These are phyloP conservation scores for Fusarium papillatum DNA, from an alignment of 2,329 filamentous ascomycete genomes.

Conservation along the genomic window DNA sequence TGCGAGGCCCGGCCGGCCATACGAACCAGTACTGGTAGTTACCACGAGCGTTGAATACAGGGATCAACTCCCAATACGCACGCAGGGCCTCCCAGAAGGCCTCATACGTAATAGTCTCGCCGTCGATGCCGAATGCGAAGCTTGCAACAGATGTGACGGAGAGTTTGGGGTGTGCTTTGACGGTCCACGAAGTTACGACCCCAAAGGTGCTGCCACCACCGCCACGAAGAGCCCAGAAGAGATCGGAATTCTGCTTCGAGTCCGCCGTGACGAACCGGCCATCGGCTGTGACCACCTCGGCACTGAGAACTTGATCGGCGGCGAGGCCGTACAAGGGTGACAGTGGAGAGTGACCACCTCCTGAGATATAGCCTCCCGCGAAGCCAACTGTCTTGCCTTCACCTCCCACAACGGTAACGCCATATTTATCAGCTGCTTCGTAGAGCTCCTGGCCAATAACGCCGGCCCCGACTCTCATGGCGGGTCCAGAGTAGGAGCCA, in stretches of 20 bases:
- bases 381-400: background rate
- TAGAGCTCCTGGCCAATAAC: background rate
- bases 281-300: background rate
- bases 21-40: background rate
- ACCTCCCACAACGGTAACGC: background rate
- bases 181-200: background rate
- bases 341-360: background rate
- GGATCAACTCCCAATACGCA: background rate
- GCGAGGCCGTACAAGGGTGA: background rate
- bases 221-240: background rate
- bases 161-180: background rate
- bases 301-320: background rate
- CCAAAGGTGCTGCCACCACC: background rate
- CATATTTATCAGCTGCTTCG: background rate
- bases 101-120: background rate
- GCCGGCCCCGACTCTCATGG: background rate
- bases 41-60: background rate
- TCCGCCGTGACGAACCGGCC: background rate
- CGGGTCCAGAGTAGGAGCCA: slow-evolving; percentile 3
- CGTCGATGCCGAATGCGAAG: background rate
- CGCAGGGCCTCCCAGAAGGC: background rate
- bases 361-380: background rate
- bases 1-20: background rate
- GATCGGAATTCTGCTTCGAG: background rate
- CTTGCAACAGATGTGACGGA: background rate